Evolutionary conservation across 352 stramenopile genomes (phyloP).

Genomic region (Phytophthora melonis): DNA sequence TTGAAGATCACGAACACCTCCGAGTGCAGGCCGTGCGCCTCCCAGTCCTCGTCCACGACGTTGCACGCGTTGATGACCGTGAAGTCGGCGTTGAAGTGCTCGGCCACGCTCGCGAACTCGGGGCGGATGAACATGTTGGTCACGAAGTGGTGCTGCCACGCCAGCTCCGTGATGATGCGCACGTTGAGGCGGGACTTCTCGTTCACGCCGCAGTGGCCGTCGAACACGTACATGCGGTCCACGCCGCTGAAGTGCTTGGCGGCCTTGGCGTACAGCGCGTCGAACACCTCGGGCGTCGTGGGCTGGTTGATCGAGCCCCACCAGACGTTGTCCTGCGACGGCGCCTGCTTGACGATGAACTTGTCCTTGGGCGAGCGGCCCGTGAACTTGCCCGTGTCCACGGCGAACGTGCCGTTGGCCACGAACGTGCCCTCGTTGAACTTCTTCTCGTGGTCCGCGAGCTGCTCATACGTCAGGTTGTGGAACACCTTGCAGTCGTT

Average conservation of each 20-base stretch:
- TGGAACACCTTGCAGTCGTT: slow-evolving; percentile 90
- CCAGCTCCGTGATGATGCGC: slow-evolving; percentile 97
- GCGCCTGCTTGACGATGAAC: slow-evolving; percentile 96
- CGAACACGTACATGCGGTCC: slow-evolving; percentile 97
- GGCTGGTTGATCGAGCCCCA: slow-evolving; percentile 96
- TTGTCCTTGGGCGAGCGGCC: slow-evolving; percentile 98
- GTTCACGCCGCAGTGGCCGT: slow-evolving; percentile 96
- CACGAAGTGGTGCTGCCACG: slow-evolving; percentile 96
- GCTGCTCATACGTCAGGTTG: slow-evolving; percentile 97
- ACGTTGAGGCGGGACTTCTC: slow-evolving; percentile 94
- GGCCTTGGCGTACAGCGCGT: slow-evolving; percentile 95
- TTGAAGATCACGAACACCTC: slow-evolving; percentile 98
- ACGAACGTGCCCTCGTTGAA: slow-evolving; percentile 94
- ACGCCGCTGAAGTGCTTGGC: slow-evolving; percentile 93
- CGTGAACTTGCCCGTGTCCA: slow-evolving; percentile 99
- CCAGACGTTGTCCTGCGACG: slow-evolving; percentile 95
- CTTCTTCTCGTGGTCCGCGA: slow-evolving; percentile 95
- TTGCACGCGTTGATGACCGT: slow-evolving; percentile 98
- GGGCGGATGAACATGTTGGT: slow-evolving; percentile 62
- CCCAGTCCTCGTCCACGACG: slow-evolving; percentile 94
- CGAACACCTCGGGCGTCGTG: slow-evolving; percentile 94
- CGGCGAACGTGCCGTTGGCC: slow-evolving; percentile 94
- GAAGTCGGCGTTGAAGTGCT: slow-evolving; percentile 96
- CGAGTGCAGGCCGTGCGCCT: slow-evolving; percentile 94
- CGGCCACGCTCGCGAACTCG: slow-evolving; percentile 83